Evolutionary conservation across 768 basidiomycete genomes (phyloP).

Genomic region (Candolleomyces eurysporus): DNA sequence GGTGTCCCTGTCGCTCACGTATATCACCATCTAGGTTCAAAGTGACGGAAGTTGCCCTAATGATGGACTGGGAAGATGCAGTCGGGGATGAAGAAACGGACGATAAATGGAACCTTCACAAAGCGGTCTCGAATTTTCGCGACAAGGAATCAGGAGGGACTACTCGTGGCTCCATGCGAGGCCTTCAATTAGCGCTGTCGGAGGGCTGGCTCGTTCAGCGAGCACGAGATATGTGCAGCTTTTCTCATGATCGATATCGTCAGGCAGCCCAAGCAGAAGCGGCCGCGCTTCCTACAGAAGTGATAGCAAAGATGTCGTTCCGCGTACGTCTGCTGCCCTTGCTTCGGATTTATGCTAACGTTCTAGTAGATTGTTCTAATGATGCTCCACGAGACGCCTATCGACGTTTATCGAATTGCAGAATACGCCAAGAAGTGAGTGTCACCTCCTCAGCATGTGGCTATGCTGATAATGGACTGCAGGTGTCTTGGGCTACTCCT

Average conservation of each 20-base stretch:
- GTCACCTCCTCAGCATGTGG: not conserved
- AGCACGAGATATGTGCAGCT: conserved; percentile 74
- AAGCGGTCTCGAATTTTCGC: conserved; percentile 46
- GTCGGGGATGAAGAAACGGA: conserved; percentile 53
- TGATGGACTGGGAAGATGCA: conserved; percentile 74
- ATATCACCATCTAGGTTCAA: conserved; percentile 49
- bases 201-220: conserved; percentile 76
- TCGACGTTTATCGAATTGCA: conserved; percentile 66
- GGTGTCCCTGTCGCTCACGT: too few relatives aligned
- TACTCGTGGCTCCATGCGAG: conserved; percentile 61
- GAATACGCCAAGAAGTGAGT: conserved; percentile 64
- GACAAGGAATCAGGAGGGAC: conserved; percentile 37
- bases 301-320: conserved; percentile 66
- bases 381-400: conserved; percentile 62
- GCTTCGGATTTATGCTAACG: not conserved
- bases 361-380: conserved; percentile 60
- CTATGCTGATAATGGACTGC: not conserved
- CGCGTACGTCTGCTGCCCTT: conserved; percentile 38
- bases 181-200: conserved; percentile 61
- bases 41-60: conserved; percentile 66
- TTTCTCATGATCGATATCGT: conserved; percentile 72
- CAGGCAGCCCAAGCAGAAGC: conserved; percentile 69
- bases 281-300: conserved; percentile 43
- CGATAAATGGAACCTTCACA: conserved; percentile 52
- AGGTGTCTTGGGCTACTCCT: conserved; percentile 64